phyloP scores from a whole-genome alignment of 2,329 filamentous ascomycete genomes.

The Fusarium verticillioides region DNA sequence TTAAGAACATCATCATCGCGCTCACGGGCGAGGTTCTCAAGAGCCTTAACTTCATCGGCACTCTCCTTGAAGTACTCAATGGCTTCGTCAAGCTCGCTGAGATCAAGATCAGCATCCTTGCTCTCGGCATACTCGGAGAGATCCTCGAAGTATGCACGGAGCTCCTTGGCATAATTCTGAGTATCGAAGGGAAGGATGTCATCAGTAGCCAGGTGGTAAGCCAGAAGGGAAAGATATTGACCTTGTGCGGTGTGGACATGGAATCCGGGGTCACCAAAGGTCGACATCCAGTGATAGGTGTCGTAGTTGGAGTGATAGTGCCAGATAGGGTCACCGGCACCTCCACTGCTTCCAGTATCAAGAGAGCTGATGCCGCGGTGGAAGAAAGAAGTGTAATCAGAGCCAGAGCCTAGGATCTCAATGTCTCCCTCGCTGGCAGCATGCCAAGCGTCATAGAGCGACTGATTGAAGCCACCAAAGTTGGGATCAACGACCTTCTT shows the following conservation, averaged over 20 bases:
- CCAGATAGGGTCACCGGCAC: conserved; percentile 66
- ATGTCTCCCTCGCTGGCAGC: conserved; percentile 52
- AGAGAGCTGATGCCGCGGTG: conserved; percentile 62
- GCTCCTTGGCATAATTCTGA: conserved; percentile 54
- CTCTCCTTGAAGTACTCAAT: conserved; percentile 51
- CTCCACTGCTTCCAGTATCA: conserved; percentile 64
- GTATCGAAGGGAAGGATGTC: conserved; percentile 55
- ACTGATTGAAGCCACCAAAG: conserved; percentile 62
- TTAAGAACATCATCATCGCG: conserved; percentile 46
- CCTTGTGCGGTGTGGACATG: conserved; percentile 69
- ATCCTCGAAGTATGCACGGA: conserved; percentile 53
- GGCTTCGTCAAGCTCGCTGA: conserved; percentile 51
- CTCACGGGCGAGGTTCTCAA: conserved; percentile 47
- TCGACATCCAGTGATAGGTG: conserved; percentile 85
- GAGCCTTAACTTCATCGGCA: conserved; percentile 48
- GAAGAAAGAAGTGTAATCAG: conserved; percentile 75
- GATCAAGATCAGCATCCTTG: conserved; percentile 50
- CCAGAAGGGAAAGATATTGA: conserved; percentile 56
- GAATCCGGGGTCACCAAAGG: conserved; percentile 74
- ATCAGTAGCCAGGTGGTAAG: conserved; percentile 52
- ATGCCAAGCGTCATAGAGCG: conserved; percentile 56
- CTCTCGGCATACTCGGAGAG: conserved; percentile 49
- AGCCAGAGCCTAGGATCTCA: conserved; percentile 70
- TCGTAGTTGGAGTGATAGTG: conserved; percentile 90
- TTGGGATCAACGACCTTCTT: conserved; percentile 68